phyloP scores from a whole-genome alignment of 805 yeast species.

The Candida mattraensis region DNA sequence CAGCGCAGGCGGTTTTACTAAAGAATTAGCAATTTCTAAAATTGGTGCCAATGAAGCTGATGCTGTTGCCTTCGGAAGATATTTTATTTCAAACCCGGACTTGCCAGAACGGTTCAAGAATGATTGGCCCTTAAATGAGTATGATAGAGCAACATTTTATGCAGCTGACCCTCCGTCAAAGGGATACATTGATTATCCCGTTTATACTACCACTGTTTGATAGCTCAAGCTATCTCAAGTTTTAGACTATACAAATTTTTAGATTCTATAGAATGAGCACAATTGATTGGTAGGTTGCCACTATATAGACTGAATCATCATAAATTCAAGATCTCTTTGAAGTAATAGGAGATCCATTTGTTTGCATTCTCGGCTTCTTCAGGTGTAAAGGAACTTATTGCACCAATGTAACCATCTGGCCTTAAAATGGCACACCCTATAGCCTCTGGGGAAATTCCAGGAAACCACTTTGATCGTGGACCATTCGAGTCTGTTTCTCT shows the following conservation, averaged over 20 bases:
- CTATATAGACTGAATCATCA: neutral
- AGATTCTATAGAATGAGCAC: too few relatives aligned
- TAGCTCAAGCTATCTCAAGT: too few relatives aligned
- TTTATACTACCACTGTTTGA: too few relatives aligned
- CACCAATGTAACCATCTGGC: constrained; percentile 3
- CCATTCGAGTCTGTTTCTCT: neutral
- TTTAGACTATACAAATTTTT: too few relatives aligned
- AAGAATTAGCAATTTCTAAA: constrained; percentile 13
- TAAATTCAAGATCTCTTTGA: neutral
- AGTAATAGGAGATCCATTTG: neutral
- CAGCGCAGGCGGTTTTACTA: constrained; percentile 27
- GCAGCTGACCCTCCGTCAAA: constrained; percentile 5
- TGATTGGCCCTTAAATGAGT: constrained; percentile 36
- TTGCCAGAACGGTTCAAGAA: constrained; percentile 37
- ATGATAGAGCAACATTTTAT: constrained; percentile 43
- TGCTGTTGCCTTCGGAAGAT: constrained; percentile 41
- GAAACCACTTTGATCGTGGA: constrained; percentile 1
- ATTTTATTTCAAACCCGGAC: constrained; percentile 46
- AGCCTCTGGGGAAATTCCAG: neutral
- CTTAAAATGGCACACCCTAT: neutral
- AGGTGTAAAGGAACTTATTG: neutral
- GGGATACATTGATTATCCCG: constrained; percentile 3
- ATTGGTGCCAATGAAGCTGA: constrained; percentile 26
- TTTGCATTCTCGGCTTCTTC: neutral
- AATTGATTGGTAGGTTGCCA: too few relatives aligned